Evolutionary conservation across 768 basidiomycete species (phyloP), one percentile per base, ranked within the genome.

Genomic region (Pholiota microspora): DNA sequence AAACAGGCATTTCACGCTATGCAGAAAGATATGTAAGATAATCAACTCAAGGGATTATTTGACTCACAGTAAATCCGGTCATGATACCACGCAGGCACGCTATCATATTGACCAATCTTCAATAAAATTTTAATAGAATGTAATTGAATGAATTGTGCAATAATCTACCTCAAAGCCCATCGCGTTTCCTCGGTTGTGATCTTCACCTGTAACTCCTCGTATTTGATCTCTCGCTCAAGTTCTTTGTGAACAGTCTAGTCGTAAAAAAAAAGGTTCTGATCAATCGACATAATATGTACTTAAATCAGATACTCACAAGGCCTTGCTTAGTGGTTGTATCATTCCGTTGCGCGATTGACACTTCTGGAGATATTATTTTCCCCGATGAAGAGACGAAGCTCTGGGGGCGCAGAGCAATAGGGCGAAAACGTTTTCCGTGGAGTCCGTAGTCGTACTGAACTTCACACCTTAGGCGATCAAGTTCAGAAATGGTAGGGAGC

Each of bases 1-100:
- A 90, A 2, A 95, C 86, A 3, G 90, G 91, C 49, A 94, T 76
- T 69, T 96, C 94, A 7, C 93, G 83, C 87, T 92, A 53, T 32
- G 34, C 31, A 25, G 25, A 28, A 42, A 42, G 53, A 18, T 54
- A 27, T 23, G 7, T 21, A 47, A 45, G 16, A 12, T 7, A 49
- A 15, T 51, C 1, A 8, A 35, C 32, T 23, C 27, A 12, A n/a
- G 15, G 12, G 23, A 44, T 9, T 24, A 2, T 15, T n/a, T 49
- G 16, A 51, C 23, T 63, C 64, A 88, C 88, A 53, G 81, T 83
- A 53, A 75, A 71, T 0, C 83, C 82, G 18, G 73, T 57, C 2
- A 71, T 35, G 3, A 94, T 71, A 8, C 78, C 77, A 46, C 77
- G 72, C n/a, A 95, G 62, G 46, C 82, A 82, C 3, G 78, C 73